phyloP scores from a whole-genome alignment of 257 asterid genomes.

The Galeopsis tetrahit region DNA sequence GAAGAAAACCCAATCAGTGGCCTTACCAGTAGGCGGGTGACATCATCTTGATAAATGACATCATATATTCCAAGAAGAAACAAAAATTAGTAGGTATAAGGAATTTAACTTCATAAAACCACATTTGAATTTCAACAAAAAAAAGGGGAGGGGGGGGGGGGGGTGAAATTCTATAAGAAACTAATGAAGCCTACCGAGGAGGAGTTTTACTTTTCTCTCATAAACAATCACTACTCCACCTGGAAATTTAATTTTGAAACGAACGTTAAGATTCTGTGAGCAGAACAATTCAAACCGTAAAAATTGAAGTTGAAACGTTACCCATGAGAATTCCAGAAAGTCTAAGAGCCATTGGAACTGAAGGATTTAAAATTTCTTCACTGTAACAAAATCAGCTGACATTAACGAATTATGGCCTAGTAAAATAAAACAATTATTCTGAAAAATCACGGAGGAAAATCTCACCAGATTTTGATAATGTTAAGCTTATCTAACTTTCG shows the following conservation, averaged over 20 bases:
- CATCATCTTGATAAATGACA: conserved; percentile 75
- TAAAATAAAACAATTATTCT: background rate
- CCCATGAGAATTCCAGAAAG: conserved; percentile 99
- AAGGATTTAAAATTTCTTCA: conserved; percentile 87
- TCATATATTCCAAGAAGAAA: conserved; percentile 19
- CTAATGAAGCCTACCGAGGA: conserved; percentile 57
- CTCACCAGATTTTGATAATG: conserved; percentile 78
- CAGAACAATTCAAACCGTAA: background rate
- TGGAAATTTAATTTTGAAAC: conserved; percentile 29
- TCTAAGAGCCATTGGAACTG: conserved; percentile 96
- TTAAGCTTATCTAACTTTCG: conserved; percentile 74
- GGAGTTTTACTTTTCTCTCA: conserved; percentile 89
- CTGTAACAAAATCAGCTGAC: conserved; percentile 41
- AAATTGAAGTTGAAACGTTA: conserved; percentile 32
- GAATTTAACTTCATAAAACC: conserved; percentile 13
- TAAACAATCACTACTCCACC: conserved; percentile 98
- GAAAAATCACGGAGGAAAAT: background rate
- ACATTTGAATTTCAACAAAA: background rate
- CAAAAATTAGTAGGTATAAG: background rate
- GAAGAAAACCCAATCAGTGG: conserved; percentile 17
- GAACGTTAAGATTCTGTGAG: background rate
- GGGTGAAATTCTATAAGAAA: background rate
- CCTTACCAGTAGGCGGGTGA: conserved; percentile 82
- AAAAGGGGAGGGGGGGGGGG: no score
- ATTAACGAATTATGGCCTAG: conserved; percentile 10